Evolutionary conservation across 768 basidiomycete species (phyloP), one percentile per base, ranked within the genome.

Genomic region (Kwoniella sp.): DNA sequence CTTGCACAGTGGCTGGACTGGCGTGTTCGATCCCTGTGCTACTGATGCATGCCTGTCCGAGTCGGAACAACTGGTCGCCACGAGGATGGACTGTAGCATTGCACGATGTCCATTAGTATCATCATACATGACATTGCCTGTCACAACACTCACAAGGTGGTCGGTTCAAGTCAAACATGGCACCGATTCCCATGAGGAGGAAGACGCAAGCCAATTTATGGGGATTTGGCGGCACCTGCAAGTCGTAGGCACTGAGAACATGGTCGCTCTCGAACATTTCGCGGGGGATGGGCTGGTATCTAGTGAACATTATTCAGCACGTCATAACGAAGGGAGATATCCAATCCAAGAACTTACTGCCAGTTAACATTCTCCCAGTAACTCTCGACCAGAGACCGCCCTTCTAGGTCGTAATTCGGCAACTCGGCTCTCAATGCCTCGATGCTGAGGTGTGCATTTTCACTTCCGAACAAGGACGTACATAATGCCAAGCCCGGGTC

Each of bases 281-380:
- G 30, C 70, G 53, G 12, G 73, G 76, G 9, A 77, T 60, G 26
- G 67, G 64, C 46, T 72, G 71, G 54, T 74, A 72, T 58, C 76
- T 77, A 24, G 21, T 17, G 8, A 17, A n/a, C 33, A 36, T 29
- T 22, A 12, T 8, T 57, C 22, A 40, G 59, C 51, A 59, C 27
- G 26, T 27, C 4, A 58, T 44, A 25, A 25, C 48, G 22, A 2
- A 30, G 5, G 52, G 3, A 17, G 37, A 58, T n/a, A 19, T 27
- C 33, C 13, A 33, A 33, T 6, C 33, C 40, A 9, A 24, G 13
- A 1, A 74, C 77, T 72, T 52, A 79, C 77, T 77, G 76, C 77
- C 77, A 78, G 48, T 73, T 71, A 21, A 77, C 79, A 59, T 80
- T 80, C 46, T 77, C 77, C 77, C 77, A 78, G 53, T 78, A 80